Conservation (phyloP, 768 basidiomycete genomes). For the Strobilomyces dryophilus region DNA sequence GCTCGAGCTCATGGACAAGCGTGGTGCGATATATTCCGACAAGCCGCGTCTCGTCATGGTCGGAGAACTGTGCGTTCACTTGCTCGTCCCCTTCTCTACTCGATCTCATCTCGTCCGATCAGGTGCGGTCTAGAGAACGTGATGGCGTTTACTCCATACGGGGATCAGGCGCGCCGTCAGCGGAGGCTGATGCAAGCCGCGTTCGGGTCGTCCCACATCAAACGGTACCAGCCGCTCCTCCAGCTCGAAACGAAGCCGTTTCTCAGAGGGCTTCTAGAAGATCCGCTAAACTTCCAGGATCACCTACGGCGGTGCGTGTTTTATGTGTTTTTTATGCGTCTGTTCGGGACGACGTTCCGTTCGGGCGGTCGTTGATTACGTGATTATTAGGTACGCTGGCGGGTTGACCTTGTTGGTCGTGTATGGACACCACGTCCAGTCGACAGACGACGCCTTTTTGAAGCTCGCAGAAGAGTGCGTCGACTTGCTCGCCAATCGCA, state of each 20-base stretch:
- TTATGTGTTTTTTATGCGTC: neutral
- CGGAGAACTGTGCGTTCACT: conserved; percentile 56
- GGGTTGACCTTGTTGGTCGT: conserved; percentile 52
- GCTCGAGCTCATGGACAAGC: conserved; percentile 64
- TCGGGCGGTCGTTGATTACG: conserved; percentile 3
- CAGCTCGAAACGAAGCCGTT: conserved; percentile 54
- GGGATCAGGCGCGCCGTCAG: conserved; percentile 59
- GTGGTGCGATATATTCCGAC: conserved; percentile 70
- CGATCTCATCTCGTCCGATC: conserved; percentile 10
- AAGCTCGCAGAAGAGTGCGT: conserved; percentile 41
- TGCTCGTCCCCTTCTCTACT: neutral
- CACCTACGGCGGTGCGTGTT: conserved; percentile 32
- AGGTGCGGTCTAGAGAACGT: conserved; percentile 64
- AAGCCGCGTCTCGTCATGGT: conserved; percentile 67
- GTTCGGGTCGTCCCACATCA: conserved; percentile 49
- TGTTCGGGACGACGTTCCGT: neutral
- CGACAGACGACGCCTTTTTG: conserved; percentile 39
- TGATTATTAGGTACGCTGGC: conserved; percentile 43
- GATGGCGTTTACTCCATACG: conserved; percentile 67
- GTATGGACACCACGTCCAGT: conserved; percentile 52
- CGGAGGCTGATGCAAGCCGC: conserved; percentile 65
- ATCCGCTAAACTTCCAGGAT: conserved; percentile 33
- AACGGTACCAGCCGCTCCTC: conserved; percentile 55
- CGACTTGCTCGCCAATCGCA: conserved; percentile 38
- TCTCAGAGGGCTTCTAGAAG: conserved; percentile 49